phyloP scores from a whole-genome alignment of 2,329 filamentous ascomycete species.

The Neonectria neomacrospora region DNA sequence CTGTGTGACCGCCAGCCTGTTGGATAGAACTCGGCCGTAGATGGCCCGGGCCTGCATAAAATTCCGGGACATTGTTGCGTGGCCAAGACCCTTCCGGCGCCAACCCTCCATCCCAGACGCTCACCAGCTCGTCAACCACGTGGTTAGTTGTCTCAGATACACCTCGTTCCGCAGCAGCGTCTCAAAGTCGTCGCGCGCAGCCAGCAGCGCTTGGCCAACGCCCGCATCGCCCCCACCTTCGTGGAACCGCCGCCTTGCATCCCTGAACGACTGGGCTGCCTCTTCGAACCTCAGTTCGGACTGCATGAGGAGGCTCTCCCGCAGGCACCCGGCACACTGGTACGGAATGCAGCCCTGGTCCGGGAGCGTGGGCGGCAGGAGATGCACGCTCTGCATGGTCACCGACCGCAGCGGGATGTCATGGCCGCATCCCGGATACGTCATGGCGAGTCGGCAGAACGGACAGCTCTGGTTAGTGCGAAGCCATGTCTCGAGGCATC shows the following conservation, averaged over 20 bases:
- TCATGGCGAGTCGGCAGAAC: conserved; percentile 48
- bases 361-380: conserved; percentile 48
- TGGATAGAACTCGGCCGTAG: neutral
- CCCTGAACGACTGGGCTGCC: conserved; percentile 25
- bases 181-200: conserved; percentile 35
- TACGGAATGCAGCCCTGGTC: conserved; percentile 47
- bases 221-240: conserved; percentile 16
- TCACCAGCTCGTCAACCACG: conserved; percentile 43
- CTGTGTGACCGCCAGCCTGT: conserved; percentile 11
- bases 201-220: conserved; percentile 32
- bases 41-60: conserved; percentile 16
- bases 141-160: conserved; percentile 35
- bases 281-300: conserved; percentile 29
- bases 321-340: conserved; percentile 36
- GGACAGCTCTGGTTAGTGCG: conserved; percentile 44
- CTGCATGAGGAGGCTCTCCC: conserved; percentile 14
- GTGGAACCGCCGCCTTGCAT: conserved; percentile 31
- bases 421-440: conserved; percentile 47
- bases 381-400: conserved; percentile 45
- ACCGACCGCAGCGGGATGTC: conserved; percentile 40
- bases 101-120: conserved; percentile 1
- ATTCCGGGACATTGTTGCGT: neutral
- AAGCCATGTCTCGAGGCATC: conserved; percentile 47
- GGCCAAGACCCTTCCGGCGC: neutral
- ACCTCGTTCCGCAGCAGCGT: conserved; percentile 37